Base-by-base conservation (phyloP, 257 asterid species). In the Sherardia arvensis region DNA sequence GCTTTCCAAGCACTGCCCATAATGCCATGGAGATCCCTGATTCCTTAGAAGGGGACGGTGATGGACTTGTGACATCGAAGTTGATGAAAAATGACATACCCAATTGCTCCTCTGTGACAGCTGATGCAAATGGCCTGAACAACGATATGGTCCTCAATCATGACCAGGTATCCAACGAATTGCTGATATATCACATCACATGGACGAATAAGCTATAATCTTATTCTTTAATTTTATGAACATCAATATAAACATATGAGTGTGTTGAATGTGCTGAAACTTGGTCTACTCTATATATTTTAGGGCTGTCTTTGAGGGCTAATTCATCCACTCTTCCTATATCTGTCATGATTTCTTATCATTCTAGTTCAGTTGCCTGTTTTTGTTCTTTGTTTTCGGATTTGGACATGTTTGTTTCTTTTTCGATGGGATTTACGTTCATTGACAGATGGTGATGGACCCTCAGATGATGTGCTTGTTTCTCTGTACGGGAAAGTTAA, bases 51-150 rank as follows among this genome's bases (percentile, higher is more conserved):
- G n/a, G n/a, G n/a, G n/a, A 87, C 38, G 90, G 96, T 66, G 89
- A 84, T 81, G 95, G 97, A 70, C 94, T 85, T 59, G 81, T 90
- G 99, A 71, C 87, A 56, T 81, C 99, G 0, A 96, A 87, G 65
- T 75, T 84, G 68, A 88, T 89, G 45, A 94, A 90, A 69, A 85
- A 83, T 76, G 91, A 79, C 54, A 79, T 73, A 71, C 83, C 87
- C 65, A 79, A 69, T 75, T 83, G 92, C 77, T 77, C 92, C 69
- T 75, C 98, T 77, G 88, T 82, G 59, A 80, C 87, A 9, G 67
- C 80, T 20, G 84, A 82, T 64, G 73, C 89, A 67, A 80, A 83
- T 76, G 66, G 94, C 38, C 75, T 87, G 77, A 91, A 87, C 79
- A 77, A 75, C 71, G 90, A 86, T 66, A 80, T 84, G 75, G 88